Base-by-base conservation (phyloP, 495 filamentous ascomycete species). In the Penicillium antarcticum region DNA sequence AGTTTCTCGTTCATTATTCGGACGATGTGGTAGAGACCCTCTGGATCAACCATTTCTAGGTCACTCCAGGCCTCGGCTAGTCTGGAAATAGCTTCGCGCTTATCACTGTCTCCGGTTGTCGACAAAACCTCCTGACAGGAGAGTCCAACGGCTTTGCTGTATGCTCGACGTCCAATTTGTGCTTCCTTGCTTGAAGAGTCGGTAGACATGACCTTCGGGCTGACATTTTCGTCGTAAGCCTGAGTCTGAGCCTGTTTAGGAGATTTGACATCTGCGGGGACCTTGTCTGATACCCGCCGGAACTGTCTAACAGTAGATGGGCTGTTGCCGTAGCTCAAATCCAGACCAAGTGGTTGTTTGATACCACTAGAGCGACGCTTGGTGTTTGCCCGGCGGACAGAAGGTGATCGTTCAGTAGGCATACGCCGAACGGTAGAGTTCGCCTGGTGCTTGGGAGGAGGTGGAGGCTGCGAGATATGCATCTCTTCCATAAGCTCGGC, bases 261-360 rank as follows among this genome's bases (percentile, higher is more conserved):
- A 36, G 56, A 68, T 38, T 63, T 66, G 45, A 60, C 63, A 38
- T 57, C 73, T 48, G 37, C 69, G 52, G 55, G 68, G 7, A 78
- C 83, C 52, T 81, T 81, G 55, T 87, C 84, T 7, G 91, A 94
- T 2, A 92, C 91, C 16, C 92, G 84, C 48, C 89, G 87, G 73
- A 96, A 97, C 42, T 92, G 87, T 26, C 91, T 85, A 42, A 92
- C 85, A 12, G 94, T 95, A 0, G 91, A 95, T 1, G 87, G 88
- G 16, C 84, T 84, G 64, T 97, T 97, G 26, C 92, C 94, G 62
- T 92, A 97, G 41, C 83, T 89, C 69, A 91, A 82, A 66, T 96
- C 88, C 4, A 94, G 79, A 29, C 86, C 82, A 13, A 96, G 78
- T 1, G 92, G 89, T 44, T 87, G 83, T 67, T 88, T 91, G 6